These are phyloP conservation scores for Uncinocarpus reesii DNA, from an alignment of 2,329 filamentous ascomycete species.

Conservation along the genomic window DNA sequence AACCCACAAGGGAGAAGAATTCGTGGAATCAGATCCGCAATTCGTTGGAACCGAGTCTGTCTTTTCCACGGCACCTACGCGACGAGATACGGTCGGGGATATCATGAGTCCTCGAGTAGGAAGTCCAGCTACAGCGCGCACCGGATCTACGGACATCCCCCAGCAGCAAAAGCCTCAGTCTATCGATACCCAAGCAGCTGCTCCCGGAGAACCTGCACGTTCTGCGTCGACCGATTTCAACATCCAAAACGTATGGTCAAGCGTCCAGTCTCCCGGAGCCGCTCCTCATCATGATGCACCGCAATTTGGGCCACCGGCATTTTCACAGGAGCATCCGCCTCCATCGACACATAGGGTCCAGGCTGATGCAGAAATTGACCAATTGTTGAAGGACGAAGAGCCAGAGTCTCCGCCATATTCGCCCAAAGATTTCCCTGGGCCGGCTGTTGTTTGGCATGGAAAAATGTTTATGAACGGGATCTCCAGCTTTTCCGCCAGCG, in stretches of 20 bases:
- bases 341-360: conserved; percentile 39
- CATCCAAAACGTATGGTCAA: conserved; percentile 75
- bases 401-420: conserved; percentile 75
- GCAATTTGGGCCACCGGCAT: conserved; percentile 32
- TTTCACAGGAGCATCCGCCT: conserved; percentile 13
- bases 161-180: conserved; percentile 23
- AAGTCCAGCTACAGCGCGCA: not conserved
- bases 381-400: conserved; percentile 71
- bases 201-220: conserved; percentile 40
- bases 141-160: conserved; percentile 20
- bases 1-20: conserved; percentile 90
- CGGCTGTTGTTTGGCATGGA: conserved; percentile 71
- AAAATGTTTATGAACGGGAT: conserved; percentile 65
- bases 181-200: conserved; percentile 31
- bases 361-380: conserved; percentile 81
- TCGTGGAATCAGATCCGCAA: conserved; percentile 64
- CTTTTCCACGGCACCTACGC: conserved; percentile 38
- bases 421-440: conserved; percentile 59
- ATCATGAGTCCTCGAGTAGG: conserved; percentile 18
- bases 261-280: conserved; percentile 61
- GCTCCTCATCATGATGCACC: conserved; percentile 36
- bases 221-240: conserved; percentile 57
- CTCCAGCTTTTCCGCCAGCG: conserved; percentile 64
- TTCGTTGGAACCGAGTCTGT: conserved; percentile 38
- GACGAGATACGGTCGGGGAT: conserved; percentile 29